A percentile compares a stretch with the other conserved stretches of the same genome.
Evolutionary conservation across 192 early-diverging fungal genomes (phyloP).

Genomic region (Cetraspora pellucida): DNA sequence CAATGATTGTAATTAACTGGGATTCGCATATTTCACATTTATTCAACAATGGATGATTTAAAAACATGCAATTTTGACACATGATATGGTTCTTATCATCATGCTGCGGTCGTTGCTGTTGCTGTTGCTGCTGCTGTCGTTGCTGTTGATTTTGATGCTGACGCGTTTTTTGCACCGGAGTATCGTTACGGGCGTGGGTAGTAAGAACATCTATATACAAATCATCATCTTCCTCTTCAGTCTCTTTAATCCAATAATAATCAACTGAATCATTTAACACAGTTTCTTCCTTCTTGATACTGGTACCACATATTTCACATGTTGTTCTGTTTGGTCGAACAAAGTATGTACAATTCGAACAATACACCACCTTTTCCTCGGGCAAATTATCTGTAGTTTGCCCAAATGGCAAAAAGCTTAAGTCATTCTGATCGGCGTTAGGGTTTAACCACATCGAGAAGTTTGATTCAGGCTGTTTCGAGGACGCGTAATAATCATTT

Average conservation of each 20-base stretch:
- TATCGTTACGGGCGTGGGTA: too few species aligned
- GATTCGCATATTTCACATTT: slow-evolving; percentile 11
- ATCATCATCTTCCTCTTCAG: neutral
- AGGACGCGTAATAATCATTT: neutral
- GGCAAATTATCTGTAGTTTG: neutral
- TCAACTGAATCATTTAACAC: neutral
- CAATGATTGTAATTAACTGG: neutral
- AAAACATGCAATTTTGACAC: neutral
- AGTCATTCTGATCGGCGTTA: neutral
- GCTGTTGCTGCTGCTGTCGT: neutral
- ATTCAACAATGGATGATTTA: neutral
- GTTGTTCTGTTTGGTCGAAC: slow-evolving; percentile 2
- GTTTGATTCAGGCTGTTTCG: neutral
- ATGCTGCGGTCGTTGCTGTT: neutral
- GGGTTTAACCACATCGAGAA: neutral
- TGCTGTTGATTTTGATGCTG: neutral
- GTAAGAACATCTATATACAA: neutral
- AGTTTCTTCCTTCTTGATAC: neutral
- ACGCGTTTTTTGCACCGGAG: neutral
- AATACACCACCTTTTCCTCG: neutral
- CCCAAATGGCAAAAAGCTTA: neutral
- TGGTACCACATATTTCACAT: slow-evolving; percentile 22
- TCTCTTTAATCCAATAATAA: too few species aligned
- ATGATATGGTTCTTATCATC: neutral
- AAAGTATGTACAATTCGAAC: slow-evolving; percentile 7